Base-by-base conservation (phyloP, 2,329 filamentous ascomycete genomes). In the Sodiomyces alkalinus region DNA sequence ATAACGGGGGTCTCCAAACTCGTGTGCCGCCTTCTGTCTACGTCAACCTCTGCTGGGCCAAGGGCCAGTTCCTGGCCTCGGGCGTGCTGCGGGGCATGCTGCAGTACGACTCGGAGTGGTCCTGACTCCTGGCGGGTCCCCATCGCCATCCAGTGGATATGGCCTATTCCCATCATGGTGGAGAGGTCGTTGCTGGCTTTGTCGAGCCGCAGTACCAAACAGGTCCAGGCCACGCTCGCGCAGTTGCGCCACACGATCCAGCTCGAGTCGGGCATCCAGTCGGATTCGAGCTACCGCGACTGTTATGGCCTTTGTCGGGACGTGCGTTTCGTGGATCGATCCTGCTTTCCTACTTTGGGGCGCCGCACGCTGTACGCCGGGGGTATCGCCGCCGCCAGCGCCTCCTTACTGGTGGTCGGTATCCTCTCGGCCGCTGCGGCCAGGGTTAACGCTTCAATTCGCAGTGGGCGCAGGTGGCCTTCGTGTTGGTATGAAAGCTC, bases 1-100 rank as follows among this genome's bases (percentile, higher is more conserved):
- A 80, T 78, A 7, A 79, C n/a, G 51, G 0, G 74, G 73, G 0
- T 58, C 58, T 0, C 74, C 73, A 27, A 60, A 62, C 35, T 66
- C 55, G 36, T 74, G 68, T 1, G 73, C 72, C 35, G 68, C 58
- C 20, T 45, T 48, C 56, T 4, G 44, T 50, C n/a, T 58, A 53
- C 33, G 44, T 56, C 17, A 60, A 60, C 39, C 46, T 61, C 6
- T 59, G 54, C 42, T 58, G 49, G 48, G 49, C 45, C 30, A 55
- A 55, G 16, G 55, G 55, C 2, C 53, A 58, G 33, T 49, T 60
- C 31, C 45, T 60, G 27, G 49, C 53, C 2, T 46, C 54, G 2
- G 56, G 51, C 19, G 50, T 58, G 0, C 42, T 55, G 17, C 46
- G 47, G 30, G 53, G 49, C 7, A 47, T 58, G 13, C 44, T 54